phyloP scores from a whole-genome alignment of 177 flowering plant species.

The Vitis hybrid region DNA sequence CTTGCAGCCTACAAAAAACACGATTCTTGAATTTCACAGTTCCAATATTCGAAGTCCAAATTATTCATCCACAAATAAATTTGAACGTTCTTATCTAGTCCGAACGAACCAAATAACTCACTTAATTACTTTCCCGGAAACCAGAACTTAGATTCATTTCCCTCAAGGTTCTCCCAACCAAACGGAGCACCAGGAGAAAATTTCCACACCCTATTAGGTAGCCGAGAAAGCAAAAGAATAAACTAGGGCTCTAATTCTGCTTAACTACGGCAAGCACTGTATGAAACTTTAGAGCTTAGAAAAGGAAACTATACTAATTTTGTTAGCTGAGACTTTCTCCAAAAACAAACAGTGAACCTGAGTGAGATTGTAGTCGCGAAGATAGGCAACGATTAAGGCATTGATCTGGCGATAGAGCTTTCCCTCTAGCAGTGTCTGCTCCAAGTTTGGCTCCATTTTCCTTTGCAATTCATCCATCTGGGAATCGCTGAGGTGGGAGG shows the following conservation, averaged over 20 bases:
- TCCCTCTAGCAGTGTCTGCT: constrained; percentile 69
- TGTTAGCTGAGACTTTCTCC: background rate
- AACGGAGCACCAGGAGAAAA: too few species aligned
- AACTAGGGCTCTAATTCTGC: too few species aligned
- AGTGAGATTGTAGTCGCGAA: constrained; percentile 70
- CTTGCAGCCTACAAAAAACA: constrained; percentile 60
- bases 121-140: too few species aligned
- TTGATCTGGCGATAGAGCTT: constrained; percentile 66
- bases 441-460: constrained; percentile 30
- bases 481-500: too few species aligned
- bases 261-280: background rate
- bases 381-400: constrained; percentile 77
- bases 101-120: too few species aligned
- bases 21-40: background rate
- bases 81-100: too few species aligned
- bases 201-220: too few species aligned
- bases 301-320: background rate
- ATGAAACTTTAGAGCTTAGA: background rate
- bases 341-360: constrained; percentile 35
- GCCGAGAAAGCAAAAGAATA: too few species aligned
- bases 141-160: too few species aligned
- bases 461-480: too few species aligned
- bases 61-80: background rate
- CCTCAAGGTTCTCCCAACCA: too few species aligned
- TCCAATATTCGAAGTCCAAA: background rate